Conservation (phyloP, 2,329 filamentous ascomycete genomes). For the Meredithiella fracta region DNA sequence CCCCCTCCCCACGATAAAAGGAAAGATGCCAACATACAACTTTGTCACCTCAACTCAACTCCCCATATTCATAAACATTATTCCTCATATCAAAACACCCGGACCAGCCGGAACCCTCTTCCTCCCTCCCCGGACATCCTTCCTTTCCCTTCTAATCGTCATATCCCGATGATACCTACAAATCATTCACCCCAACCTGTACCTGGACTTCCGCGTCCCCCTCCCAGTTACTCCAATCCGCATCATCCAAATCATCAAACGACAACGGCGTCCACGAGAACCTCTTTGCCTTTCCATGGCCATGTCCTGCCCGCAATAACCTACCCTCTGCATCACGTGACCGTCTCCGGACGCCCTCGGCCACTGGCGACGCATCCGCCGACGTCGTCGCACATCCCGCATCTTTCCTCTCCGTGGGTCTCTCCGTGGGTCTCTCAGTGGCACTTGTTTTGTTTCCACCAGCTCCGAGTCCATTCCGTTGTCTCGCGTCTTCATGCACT, state of each 20-base stretch:
- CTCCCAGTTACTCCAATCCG: conserved; percentile 51
- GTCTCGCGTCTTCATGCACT: not conserved
- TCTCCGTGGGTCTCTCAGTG: not conserved
- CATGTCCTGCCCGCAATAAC: conserved; percentile 17
- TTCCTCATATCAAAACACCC: not conserved
- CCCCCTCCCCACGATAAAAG: not conserved
- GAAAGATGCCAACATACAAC: not conserved
- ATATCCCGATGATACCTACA: conserved; percentile 21
- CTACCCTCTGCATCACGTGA: conserved; percentile 10
- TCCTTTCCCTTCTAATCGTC: conserved; percentile 5
- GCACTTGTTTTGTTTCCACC: not conserved
- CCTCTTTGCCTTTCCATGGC: conserved; percentile 31
- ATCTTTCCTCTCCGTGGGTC: not conserved
- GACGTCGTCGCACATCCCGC: conserved; percentile 5
- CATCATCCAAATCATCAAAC: conserved; percentile 41
- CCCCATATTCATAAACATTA: not conserved
- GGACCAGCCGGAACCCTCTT: not conserved
- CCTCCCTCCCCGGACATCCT: conserved; percentile 24
- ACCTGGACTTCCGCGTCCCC: conserved; percentile 39
- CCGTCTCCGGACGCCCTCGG: conserved; percentile 7
- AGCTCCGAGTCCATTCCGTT: not conserved
- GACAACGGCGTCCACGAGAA: conserved; percentile 45
- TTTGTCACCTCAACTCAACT: not conserved
- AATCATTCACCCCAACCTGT: conserved; percentile 47
- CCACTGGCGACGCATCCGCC: conserved; percentile 10